A percentile compares a stretch with the other conserved stretches of the same genome.
Evolutionary conservation across 768 basidiomycete species (phyloP).

Genomic region (Tulasnella sp.): DNA sequence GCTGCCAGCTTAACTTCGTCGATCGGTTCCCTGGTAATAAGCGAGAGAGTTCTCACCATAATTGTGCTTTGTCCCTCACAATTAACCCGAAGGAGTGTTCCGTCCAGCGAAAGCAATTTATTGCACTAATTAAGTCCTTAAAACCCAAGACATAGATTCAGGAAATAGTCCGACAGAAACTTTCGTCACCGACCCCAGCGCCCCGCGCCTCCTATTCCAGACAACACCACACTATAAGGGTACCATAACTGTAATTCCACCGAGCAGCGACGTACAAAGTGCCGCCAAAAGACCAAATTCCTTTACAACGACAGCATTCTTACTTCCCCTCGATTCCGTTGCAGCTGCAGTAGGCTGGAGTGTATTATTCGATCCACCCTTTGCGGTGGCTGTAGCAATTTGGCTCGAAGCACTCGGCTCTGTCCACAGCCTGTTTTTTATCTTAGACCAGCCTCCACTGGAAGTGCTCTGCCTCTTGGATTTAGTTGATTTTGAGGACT

Average conservation of each 20-base stretch:
- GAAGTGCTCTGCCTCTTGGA: neutral
- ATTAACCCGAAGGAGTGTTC: neutral
- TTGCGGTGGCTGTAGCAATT: neutral
- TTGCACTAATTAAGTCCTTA: neutral
- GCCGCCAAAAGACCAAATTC: neutral
- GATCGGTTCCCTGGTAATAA: too few relatives aligned
- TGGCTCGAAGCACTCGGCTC: neutral
- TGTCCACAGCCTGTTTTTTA: neutral
- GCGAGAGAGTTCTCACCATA: neutral
- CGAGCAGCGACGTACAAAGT: neutral
- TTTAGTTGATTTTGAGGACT: neutral
- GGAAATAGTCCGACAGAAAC: neutral
- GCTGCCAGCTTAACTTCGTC: neutral
- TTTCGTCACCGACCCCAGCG: neutral
- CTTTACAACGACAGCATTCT: neutral
- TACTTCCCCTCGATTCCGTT: neutral
- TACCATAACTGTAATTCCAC: neutral
- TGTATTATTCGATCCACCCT: neutral
- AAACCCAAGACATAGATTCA: neutral
- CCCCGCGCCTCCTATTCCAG: neutral
- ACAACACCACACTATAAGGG: neutral
- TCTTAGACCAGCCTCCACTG: conserved; percentile 4
- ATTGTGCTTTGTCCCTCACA: neutral
- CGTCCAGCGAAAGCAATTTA: neutral
- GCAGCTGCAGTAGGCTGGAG: neutral